Conservation (phyloP, 805 yeast species). For the Pichia manshurica region DNA sequence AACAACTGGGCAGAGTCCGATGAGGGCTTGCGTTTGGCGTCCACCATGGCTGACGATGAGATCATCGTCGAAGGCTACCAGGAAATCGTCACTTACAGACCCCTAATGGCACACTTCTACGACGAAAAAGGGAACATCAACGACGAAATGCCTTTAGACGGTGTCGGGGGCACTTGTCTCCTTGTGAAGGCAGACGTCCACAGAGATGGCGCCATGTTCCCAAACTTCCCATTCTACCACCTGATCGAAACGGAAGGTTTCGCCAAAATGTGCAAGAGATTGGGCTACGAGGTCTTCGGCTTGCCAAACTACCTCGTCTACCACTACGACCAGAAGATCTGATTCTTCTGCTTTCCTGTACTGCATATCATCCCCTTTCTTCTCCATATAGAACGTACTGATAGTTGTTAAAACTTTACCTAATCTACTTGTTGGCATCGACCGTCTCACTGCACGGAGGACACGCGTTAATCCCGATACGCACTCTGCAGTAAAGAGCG, state of each 20-base stretch:
- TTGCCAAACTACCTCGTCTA: slow-evolving; percentile 91
- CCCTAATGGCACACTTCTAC: slow-evolving; percentile 87
- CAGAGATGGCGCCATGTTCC: slow-evolving; percentile 99
- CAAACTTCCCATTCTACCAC: slow-evolving; percentile 95
- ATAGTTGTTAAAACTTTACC: no score
- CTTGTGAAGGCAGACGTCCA: slow-evolving; percentile 96
- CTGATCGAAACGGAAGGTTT: slow-evolving; percentile 97
- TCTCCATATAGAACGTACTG: no score
- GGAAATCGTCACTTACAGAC: slow-evolving; percentile 90
- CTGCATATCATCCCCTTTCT: no score
- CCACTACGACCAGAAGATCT: slow-evolving; percentile 69
- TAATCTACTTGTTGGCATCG: no score
- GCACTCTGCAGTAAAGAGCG: no score
- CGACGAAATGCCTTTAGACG: slow-evolving; percentile 81
- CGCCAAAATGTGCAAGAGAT: slow-evolving; percentile 94
- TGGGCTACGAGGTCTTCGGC: slow-evolving; percentile 88
- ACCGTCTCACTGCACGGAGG: no score
- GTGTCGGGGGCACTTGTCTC: slow-evolving; percentile 97
- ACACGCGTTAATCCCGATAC: no score
- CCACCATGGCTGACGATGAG: slow-evolving; percentile 73
- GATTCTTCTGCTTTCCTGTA: no score
- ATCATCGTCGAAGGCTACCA: slow-evolving; percentile 92
- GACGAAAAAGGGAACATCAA: slow-evolving; percentile 55
- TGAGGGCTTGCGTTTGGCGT: slow-evolving; percentile 72
- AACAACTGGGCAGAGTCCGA: slow-evolving; percentile 93